phyloP scores from a whole-genome alignment of 2,329 filamentous ascomycete species.

The Colletotrichum acutatum region DNA sequence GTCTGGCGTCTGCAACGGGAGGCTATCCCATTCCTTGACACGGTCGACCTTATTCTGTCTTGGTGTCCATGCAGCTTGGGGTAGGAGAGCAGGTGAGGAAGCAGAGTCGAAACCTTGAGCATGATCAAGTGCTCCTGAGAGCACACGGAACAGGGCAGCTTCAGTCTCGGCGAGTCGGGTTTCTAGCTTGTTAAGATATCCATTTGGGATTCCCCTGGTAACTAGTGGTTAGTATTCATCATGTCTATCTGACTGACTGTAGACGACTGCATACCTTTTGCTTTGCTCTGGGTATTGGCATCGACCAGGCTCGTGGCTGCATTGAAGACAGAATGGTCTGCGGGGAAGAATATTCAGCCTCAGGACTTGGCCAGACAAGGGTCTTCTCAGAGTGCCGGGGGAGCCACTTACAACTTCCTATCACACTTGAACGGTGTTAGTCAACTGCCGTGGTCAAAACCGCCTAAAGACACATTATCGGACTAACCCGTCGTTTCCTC shows the following conservation, averaged over 20 bases:
- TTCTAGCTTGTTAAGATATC: slow-evolving; percentile 52
- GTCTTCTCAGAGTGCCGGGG: background rate
- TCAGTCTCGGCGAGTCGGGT: slow-evolving; percentile 48
- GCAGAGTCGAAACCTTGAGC: background rate
- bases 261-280: slow-evolving; percentile 40
- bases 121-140: slow-evolving; percentile 25
- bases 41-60: slow-evolving; percentile 42
- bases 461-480: background rate
- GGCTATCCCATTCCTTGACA: slow-evolving; percentile 43
- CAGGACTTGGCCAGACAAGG: slow-evolving; percentile 18
- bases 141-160: slow-evolving; percentile 41
- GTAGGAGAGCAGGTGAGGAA: background rate
- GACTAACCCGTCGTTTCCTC: slow-evolving; percentile 45
- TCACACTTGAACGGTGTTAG: slow-evolving; percentile 24
- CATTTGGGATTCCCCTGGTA: slow-evolving; percentile 47
- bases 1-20: slow-evolving; percentile 36
- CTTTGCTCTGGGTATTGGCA: slow-evolving; percentile 48
- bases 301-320: slow-evolving; percentile 42
- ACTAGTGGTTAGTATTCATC: background rate
- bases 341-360: slow-evolving; percentile 1
- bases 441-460: slow-evolving; percentile 2
- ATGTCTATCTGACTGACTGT: background rate
- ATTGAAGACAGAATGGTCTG: slow-evolving; percentile 45
- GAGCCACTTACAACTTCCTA: slow-evolving; percentile 27
- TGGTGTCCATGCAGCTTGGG: slow-evolving; percentile 19